A percentile compares a stretch with the other conserved stretches of the same genome.
phyloP scores from a whole-genome alignment of 345 rosid species.

The Chamaenerion angustifolium region DNA sequence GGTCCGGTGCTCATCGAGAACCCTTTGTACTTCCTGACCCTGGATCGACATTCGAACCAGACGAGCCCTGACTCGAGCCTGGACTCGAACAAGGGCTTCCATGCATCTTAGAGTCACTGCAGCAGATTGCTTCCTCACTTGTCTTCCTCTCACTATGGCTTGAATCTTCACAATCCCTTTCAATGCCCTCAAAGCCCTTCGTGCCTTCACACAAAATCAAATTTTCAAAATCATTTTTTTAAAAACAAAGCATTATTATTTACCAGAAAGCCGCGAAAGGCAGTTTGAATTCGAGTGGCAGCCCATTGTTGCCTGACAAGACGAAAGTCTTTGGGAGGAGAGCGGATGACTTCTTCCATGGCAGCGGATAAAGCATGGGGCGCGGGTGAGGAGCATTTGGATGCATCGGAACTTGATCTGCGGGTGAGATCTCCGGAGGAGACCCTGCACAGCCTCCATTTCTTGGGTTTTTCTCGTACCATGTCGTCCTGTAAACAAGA shows the following conservation, averaged over 20 bases:
- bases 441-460: slow-evolving; percentile 77
- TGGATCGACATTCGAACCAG: slow-evolving; percentile 72
- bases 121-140: slow-evolving; percentile 95
- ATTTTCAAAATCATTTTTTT: no score
- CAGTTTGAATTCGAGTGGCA: slow-evolving; percentile 75
- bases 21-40: slow-evolving; percentile 76
- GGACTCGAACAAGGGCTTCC: slow-evolving; percentile 97
- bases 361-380: no score
- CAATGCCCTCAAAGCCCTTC: slow-evolving; percentile 82
- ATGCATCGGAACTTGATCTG: slow-evolving; percentile 15
- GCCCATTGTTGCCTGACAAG: slow-evolving; percentile 5
- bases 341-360: no score
- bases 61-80: slow-evolving; percentile 89
- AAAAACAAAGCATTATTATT: background rate
- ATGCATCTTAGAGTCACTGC: slow-evolving; percentile 89
- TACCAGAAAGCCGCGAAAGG: slow-evolving; percentile 92
- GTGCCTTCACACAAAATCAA: slow-evolving; percentile 30
- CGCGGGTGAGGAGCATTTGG: background rate
- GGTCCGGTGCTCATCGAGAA: slow-evolving; percentile 44
- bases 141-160: slow-evolving; percentile 84
- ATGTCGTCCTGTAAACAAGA: slow-evolving; percentile 17
- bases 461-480: slow-evolving; percentile 29
- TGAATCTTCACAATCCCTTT: slow-evolving; percentile 91
- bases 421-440: slow-evolving; percentile 44
- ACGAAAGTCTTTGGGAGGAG: no score